These are phyloP conservation scores for Tephrocybe sp. DNA, from an alignment of 768 basidiomycete species.

Conservation along the genomic window DNA sequence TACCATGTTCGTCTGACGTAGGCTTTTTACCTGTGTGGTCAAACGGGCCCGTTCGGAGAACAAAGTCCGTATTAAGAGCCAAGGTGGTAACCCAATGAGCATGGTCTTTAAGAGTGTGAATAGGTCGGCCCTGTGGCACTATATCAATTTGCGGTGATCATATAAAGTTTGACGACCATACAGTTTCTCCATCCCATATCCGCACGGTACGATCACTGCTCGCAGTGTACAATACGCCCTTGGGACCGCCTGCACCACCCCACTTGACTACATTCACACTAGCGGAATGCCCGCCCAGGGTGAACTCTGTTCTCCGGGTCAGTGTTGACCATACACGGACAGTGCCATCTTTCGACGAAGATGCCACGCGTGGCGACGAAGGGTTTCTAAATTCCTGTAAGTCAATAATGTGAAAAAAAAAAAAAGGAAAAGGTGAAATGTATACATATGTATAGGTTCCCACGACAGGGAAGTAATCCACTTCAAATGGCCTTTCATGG, in stretches of 20 bases:
- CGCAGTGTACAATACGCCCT: slow-evolving; percentile 89
- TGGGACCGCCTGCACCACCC: slow-evolving; percentile 78
- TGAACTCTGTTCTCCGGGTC: slow-evolving; percentile 67
- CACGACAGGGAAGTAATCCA: slow-evolving; percentile 95
- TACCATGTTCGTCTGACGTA: slow-evolving; percentile 83
- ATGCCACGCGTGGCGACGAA: slow-evolving; percentile 79
- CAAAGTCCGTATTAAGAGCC: slow-evolving; percentile 92
- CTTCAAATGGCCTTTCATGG: slow-evolving; percentile 93
- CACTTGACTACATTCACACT: slow-evolving; percentile 95
- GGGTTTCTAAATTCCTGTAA: slow-evolving; percentile 56
- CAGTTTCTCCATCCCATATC: slow-evolving; percentile 87
- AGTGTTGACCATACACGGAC: slow-evolving; percentile 93
- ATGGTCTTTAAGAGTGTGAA: slow-evolving; percentile 96
- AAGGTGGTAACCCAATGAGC: slow-evolving; percentile 98
- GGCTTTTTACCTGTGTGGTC: slow-evolving; percentile 77
- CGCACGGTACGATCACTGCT: slow-evolving; percentile 93
- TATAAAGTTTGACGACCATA: slow-evolving; percentile 37
- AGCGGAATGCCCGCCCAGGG: slow-evolving; percentile 92
- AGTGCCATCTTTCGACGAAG: too few species aligned
- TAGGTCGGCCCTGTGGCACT: slow-evolving; percentile 64
- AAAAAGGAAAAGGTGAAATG: slow-evolving; percentile 4
- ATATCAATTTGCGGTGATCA: slow-evolving; percentile 3
- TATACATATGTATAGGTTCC: slow-evolving; percentile 96
- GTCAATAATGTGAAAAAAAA: background rate
- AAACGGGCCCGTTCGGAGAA: too few species aligned